These are phyloP conservation scores for Poterioochromonas sp. DNA, from an alignment of 352 stramenopile genomes.

Conservation along the genomic window DNA sequence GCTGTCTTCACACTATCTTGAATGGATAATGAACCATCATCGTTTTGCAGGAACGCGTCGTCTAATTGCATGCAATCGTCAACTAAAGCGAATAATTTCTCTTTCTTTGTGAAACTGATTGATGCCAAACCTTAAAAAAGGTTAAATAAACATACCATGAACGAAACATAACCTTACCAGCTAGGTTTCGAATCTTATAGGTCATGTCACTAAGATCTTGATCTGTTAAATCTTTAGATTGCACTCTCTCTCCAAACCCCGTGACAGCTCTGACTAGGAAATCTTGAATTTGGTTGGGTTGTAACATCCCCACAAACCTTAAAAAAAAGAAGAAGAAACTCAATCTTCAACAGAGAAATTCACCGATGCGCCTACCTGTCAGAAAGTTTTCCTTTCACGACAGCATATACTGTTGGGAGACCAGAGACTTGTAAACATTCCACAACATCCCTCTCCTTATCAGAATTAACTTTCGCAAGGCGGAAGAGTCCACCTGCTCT, in stretches of 20 bases:
- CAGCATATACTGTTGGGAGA: slow-evolving; percentile 44
- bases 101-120: neutral
- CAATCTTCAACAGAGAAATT: too few species aligned
- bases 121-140: neutral
- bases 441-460: slow-evolving; percentile 38
- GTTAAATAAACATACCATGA: neutral
- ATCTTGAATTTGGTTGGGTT: slow-evolving; percentile 35
- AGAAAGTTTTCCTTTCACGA: slow-evolving; percentile 38
- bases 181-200: neutral
- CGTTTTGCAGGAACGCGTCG: neutral
- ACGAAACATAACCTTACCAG: neutral
- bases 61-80: neutral
- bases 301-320: slow-evolving; percentile 34
- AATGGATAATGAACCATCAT: neutral
- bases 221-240: neutral
- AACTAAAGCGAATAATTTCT: neutral
- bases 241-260: neutral
- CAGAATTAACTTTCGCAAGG: slow-evolving; percentile 44
- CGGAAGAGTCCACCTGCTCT: slow-evolving; percentile 43
- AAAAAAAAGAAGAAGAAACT: neutral
- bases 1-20: neutral
- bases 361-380: neutral
- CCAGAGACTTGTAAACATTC: slow-evolving; percentile 40
- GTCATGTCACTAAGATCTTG: neutral
- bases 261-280: slow-evolving; percentile 33